Base-by-base conservation (phyloP, 2,329 filamentous ascomycete genomes). In the Penicillium sp. region DNA sequence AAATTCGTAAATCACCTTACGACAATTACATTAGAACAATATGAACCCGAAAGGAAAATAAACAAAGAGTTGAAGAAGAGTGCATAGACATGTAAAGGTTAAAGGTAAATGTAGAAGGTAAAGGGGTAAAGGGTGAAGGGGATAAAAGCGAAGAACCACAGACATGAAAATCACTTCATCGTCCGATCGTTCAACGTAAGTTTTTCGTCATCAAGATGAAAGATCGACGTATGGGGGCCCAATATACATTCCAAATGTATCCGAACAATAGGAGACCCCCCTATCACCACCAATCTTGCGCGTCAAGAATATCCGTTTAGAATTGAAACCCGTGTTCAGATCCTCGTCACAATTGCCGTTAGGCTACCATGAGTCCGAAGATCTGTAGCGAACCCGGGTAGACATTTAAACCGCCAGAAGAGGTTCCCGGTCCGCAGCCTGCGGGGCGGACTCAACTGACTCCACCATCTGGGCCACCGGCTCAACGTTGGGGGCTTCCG, bases 401-500 rank as follows among this genome's bases (percentile, higher is more conserved):
- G 18, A 12, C n/a, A 29, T 48, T 62, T 66, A 71, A 47, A 56
- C 57, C 20, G 72, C 70, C 59, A 73, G 40, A 18, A 74, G 65
- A 60, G 74, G 70, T 58, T 73, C 72, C 40, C 66, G 63, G 58
- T 70, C 67, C 31, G 49, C 46, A 50, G 67, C 65, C 53, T 70
- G 61, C 26, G 67, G 63, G 37, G 58, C 55, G 49, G 71, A 69
- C 58, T 69, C 66, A 42, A 75, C 55, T 22, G 59, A 60, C 50
- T 66, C 63, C 6, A 58, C 59, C n/a, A 63, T 57, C 29, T 69
- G 62, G 1, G 57, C 62, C 12, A 69, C 57, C 4, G 70, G 70
- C 58, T 78, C 76, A n/a, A 68, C 63, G 59, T 73, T 71, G 40
- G 76, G 75, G 5, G 74, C 77, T 45, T 75, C 68, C 4, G 81